A percentile compares a stretch with the other conserved stretches of the same genome.
phyloP scores from a whole-genome alignment of 2,329 filamentous ascomycete genomes.

The Cercospora janseana region DNA sequence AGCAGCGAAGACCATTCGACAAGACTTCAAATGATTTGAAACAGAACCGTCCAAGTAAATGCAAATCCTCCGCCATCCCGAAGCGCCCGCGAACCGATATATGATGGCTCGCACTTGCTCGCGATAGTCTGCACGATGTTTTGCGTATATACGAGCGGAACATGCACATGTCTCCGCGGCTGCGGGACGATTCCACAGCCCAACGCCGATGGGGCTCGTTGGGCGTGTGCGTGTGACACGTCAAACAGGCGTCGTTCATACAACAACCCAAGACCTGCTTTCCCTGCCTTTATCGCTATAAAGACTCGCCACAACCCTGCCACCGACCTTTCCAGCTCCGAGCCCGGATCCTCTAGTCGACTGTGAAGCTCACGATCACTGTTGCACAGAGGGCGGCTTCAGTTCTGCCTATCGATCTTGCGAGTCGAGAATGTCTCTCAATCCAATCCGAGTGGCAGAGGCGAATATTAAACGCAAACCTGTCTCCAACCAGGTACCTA shows the following conservation, averaged over 20 bases:
- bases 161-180: neutral
- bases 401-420: neutral
- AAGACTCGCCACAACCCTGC: neutral
- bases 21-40: too few relatives aligned
- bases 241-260: constrained; percentile 5
- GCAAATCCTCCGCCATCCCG: too few relatives aligned
- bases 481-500: constrained; percentile 1
- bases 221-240: constrained; percentile 1
- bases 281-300: neutral
- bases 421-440: constrained; percentile 8
- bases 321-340: neutral
- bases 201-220: constrained; percentile 9
- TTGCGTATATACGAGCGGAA: neutral
- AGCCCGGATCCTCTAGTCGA: neutral
- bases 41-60: too few relatives aligned
- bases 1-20: too few relatives aligned
- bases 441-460: constrained; percentile 9
- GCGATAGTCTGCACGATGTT: too few relatives aligned
- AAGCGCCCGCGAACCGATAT: too few relatives aligned
- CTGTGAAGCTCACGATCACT: constrained; percentile 2
- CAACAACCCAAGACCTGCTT: constrained; percentile 1
- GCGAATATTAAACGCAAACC: constrained; percentile 5
- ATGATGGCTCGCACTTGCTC: too few relatives aligned
- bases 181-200: constrained; percentile 6
- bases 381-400: constrained; percentile 2